Evolutionary conservation across 257 asterid species (phyloP), one percentile per base, ranked within the genome.

Genomic region (Penstemon davidsonii): DNA sequence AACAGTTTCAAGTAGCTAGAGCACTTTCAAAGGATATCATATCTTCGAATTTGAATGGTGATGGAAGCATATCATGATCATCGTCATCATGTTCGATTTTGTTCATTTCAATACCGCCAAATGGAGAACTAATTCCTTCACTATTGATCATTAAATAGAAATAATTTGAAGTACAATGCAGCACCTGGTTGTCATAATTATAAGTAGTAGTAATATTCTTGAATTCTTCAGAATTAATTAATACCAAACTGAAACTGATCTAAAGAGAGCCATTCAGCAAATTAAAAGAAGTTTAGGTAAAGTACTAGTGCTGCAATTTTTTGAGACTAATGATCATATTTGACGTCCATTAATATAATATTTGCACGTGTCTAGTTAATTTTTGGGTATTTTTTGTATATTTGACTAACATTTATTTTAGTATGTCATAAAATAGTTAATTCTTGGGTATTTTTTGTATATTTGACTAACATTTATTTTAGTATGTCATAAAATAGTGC

Each of bases 201-300:
- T n/a, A n/a, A n/a, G n/a, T n/a, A n/a, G n/a, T n/a, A n/a, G n/a
- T 15, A 15, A 15, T 15, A 19, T 51, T 40, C 8, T 68, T 71
- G 15, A 62, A 49, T 10, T 59, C 72, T 25, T 73, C 70, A 15
- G 18, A 15, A 66, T 36, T 59, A 12, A 61, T 15, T 45, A 18
- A 73, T 52, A 40, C 15, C 45, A n/a, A 68, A 62, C 15, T 70
- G 75, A 62, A 81, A 81, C 50, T 76, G 77, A 67, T 91, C 94
- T 0, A 74, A 60, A 8, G 80, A 76, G 8, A 92, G 76, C 98
- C 98, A 92, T 69, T 92, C 98, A 2, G 98, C 75, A 55, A 92
- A 15, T 15, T 15, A 0, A 92, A 4, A 92, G 51, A 56, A 89
- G 73, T 75, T 87, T 87, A 0, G 96, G 98, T 25, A 82, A 73